Evolutionary conservation across 164 flowering plant genomes (phyloP).

Genomic region (Stephania cephalantha): DNA sequence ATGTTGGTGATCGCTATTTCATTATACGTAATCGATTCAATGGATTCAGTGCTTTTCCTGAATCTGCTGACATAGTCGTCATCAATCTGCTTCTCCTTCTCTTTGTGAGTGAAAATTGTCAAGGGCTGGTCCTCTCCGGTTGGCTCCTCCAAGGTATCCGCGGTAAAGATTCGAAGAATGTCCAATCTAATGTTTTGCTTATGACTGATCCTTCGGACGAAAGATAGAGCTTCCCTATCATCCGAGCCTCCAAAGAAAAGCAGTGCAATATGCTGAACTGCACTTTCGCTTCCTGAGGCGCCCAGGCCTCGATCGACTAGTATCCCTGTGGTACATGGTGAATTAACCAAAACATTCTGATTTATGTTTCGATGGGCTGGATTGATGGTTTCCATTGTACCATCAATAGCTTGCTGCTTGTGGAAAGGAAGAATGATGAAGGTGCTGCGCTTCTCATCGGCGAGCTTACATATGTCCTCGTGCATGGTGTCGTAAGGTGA

Average conservation of each 20-base stretch:
- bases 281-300: conserved; percentile 7
- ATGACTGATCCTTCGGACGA: conserved; percentile 21
- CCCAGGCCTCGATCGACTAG: conserved; percentile 33
- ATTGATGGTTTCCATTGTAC: conserved; percentile 23
- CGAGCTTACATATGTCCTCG: conserved; percentile 32
- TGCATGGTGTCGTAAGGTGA: conserved; percentile 34
- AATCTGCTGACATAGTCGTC: conserved; percentile 21
- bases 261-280: conserved; percentile 19
- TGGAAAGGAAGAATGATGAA: conserved; percentile 33
- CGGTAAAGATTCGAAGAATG: conserved; percentile 21
- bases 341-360: conserved; percentile 28
- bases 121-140: background rate
- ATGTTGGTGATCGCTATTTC: conserved; percentile 23
- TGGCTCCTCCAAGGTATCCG: conserved; percentile 5
- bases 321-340: conserved; percentile 33
- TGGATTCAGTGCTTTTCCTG: background rate
- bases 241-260: conserved; percentile 35
- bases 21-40: conserved; percentile 12
- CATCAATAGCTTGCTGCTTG: conserved; percentile 30
- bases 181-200: conserved; percentile 19
- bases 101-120: conserved; percentile 13
- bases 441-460: conserved; percentile 29
- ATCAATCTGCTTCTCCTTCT: conserved; percentile 21
- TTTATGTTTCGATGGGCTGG: conserved; percentile 21
- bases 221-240: conserved; percentile 33